Evolutionary conservation across 116 monocot species (phyloP).

Genomic region (Papilionanthe hybrid): DNA sequence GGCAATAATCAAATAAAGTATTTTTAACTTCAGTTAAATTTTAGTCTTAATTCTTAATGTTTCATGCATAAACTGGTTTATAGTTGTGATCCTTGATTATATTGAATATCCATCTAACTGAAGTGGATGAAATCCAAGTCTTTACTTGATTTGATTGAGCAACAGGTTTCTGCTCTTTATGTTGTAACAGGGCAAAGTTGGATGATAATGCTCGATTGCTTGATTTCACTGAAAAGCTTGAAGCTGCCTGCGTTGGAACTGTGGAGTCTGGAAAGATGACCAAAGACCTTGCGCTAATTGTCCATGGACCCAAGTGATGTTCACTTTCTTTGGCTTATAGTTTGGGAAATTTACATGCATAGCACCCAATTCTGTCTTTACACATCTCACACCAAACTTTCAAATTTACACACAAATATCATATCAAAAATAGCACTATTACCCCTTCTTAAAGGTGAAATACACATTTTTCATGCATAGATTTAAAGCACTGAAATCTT

Average conservation of each 20-base stretch:
- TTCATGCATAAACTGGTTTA: too few relatives aligned
- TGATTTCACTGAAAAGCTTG: slow-evolving; percentile 64
- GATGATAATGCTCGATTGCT: slow-evolving; percentile 53
- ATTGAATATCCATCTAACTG: not conserved
- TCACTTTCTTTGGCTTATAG: not conserved
- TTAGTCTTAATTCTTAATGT: too few relatives aligned
- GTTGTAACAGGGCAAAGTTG: slow-evolving; percentile 62
- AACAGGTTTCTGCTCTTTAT: not conserved
- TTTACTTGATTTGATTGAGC: not conserved
- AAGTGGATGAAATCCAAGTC: not conserved
- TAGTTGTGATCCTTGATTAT: not conserved
- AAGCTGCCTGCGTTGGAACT: slow-evolving; percentile 69
- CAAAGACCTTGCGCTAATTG: slow-evolving; percentile 83
- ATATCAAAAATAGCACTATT: too few relatives aligned
- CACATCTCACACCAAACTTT: too few relatives aligned
- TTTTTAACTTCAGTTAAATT: too few relatives aligned
- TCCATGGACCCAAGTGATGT: slow-evolving; percentile 66
- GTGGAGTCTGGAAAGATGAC: slow-evolving; percentile 92
- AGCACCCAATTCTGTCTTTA: too few relatives aligned
- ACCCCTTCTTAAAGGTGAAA: too few relatives aligned
- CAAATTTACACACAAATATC: too few relatives aligned
- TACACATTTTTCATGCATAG: too few relatives aligned
- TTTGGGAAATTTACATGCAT: too few relatives aligned
- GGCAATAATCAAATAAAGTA: too few relatives aligned
- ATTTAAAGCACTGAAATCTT: too few relatives aligned